These are phyloP conservation scores for Pichia heedii DNA, from an alignment of 805 yeast genomes.

Conservation along the genomic window DNA sequence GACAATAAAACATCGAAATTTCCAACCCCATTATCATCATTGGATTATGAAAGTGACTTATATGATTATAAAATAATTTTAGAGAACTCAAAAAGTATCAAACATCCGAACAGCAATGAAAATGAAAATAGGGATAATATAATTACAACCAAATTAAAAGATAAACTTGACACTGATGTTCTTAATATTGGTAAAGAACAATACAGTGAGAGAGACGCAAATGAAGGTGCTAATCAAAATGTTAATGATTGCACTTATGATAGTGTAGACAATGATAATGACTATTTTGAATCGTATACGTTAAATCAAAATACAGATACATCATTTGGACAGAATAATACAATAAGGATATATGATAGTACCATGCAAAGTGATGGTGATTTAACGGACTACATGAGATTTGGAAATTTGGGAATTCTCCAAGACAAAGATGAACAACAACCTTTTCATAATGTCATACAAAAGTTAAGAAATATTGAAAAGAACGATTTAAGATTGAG, in stretches of 20 bases:
- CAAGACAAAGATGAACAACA: not conserved
- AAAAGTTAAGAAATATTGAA: conserved; percentile 1
- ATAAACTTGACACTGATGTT: too few relatives aligned
- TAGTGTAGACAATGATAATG: too few relatives aligned
- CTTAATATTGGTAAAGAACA: too few relatives aligned
- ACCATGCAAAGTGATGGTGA: not conserved
- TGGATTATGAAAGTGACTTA: conserved; percentile 3
- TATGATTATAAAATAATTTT: conserved; percentile 5
- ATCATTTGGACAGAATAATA: not conserved
- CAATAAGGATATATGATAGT: not conserved
- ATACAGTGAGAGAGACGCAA: too few relatives aligned
- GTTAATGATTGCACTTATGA: too few relatives aligned
- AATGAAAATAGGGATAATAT: too few relatives aligned
- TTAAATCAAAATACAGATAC: not conserved
- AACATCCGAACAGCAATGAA: too few relatives aligned
- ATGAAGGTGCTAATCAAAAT: too few relatives aligned
- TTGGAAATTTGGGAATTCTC: not conserved
- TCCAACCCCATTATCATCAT: conserved; percentile 4
- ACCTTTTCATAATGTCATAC: conserved; percentile 1
- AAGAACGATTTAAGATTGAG: conserved; percentile 1
- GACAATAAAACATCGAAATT: not conserved
- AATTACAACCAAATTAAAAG: too few relatives aligned
- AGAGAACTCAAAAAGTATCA: too few relatives aligned
- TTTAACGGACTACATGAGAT: not conserved
- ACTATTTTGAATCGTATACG: too few relatives aligned